Conservation (phyloP, 345 rosid species). For the Psidium friedrichsthalianum region DNA sequence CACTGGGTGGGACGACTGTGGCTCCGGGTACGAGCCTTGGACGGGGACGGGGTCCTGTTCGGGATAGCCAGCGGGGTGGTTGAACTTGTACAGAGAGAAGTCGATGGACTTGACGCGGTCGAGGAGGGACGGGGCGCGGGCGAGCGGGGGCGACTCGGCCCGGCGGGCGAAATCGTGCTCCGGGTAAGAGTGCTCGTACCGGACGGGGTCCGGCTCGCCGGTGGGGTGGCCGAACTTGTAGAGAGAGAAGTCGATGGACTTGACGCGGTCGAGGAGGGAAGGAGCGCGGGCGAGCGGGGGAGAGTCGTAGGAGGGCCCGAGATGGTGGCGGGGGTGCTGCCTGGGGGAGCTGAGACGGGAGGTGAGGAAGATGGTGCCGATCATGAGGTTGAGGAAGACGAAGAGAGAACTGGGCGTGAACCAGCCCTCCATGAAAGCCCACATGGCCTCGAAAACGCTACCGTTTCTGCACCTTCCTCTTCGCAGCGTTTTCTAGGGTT, state of each 20-base stretch:
- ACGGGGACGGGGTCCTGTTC: not conserved
- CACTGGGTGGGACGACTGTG: not conserved
- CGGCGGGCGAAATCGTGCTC: not conserved
- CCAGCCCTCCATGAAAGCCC: constrained; percentile 24
- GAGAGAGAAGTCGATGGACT: constrained; percentile 33
- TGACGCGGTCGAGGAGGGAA: constrained; percentile 47
- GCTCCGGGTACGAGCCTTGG: not conserved
- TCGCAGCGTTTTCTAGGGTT: not conserved
- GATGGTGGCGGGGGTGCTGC: not conserved
- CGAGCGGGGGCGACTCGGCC: constrained; percentile 3
- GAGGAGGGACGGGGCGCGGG: constrained; percentile 37
- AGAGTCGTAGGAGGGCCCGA: not conserved
- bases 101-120: constrained; percentile 39
- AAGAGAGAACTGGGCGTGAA: constrained; percentile 49
- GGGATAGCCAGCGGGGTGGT: constrained; percentile 1
- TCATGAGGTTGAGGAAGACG: constrained; percentile 48
- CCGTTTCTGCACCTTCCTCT: not conserved
- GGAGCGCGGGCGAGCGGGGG: constrained; percentile 30
- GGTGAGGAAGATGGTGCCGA: constrained; percentile 41
- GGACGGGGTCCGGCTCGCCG: not conserved
- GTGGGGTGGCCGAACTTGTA: constrained; percentile 12
- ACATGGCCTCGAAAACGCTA: not conserved
- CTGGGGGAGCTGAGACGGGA: constrained; percentile 29
- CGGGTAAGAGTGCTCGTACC: not conserved
- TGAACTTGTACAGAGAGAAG: constrained; percentile 16